Conservation (phyloP, 176 grass and related monocot species). For the Echinochloa phyllopogon region DNA sequence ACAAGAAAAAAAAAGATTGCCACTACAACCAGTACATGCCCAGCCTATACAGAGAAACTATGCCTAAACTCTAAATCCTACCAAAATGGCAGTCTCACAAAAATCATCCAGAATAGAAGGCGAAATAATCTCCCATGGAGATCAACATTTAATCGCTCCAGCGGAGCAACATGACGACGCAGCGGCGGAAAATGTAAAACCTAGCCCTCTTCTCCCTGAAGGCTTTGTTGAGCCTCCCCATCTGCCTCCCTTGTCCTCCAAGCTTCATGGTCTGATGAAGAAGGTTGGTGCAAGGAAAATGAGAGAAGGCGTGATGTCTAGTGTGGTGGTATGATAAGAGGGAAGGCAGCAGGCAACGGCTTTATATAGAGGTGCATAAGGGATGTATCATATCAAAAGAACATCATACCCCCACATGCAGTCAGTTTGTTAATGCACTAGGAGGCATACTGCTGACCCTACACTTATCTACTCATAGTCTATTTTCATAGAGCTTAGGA, state of each 20-base stretch:
- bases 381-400: constrained; percentile 53
- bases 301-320: constrained; percentile 31
- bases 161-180: constrained; percentile 59
- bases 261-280: constrained; percentile 51
- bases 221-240: constrained; percentile 60
- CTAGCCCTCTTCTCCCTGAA: constrained; percentile 64
- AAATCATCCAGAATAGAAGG: constrained; percentile 23
- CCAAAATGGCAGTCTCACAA: constrained; percentile 40
- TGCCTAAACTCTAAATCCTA: constrained; percentile 43
- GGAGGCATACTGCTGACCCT: constrained; percentile 58
- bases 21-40: constrained; percentile 22
- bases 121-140: constrained; percentile 22
- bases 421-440: constrained; percentile 54
- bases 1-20: constrained; percentile 36
- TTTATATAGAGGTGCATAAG: constrained; percentile 57
- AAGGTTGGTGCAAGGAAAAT: constrained; percentile 31
- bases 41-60: constrained; percentile 53
- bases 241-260: constrained; percentile 54
- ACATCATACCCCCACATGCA: constrained; percentile 65
- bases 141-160: constrained; percentile 54
- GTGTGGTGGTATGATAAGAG: constrained; percentile 37
- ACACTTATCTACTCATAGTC: constrained; percentile 48
- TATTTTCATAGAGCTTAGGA: constrained; percentile 55
- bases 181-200: constrained; percentile 67
- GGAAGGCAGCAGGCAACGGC: constrained; percentile 15